Evolutionary conservation across 345 rosid species (phyloP).

Genomic region (Noccaea bulbosa): DNA sequence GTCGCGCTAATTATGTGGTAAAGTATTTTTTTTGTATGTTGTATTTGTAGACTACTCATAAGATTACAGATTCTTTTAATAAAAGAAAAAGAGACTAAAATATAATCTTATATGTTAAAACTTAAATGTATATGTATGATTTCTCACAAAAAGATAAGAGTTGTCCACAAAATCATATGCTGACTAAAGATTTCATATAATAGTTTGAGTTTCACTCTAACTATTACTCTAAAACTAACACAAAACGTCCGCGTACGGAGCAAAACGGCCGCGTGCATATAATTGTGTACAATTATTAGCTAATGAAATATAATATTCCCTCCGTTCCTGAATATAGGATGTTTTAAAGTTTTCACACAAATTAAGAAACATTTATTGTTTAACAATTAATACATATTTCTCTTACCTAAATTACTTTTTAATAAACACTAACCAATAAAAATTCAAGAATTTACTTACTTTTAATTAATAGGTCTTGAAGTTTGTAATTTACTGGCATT

Average conservation of each 20-base stretch:
- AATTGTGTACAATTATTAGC: slow-evolving; percentile 10
- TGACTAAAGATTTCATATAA: neutral
- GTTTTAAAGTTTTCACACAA: too few relatives aligned
- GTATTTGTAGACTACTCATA: neutral
- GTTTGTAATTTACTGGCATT: too few relatives aligned
- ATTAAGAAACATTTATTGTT: too few relatives aligned
- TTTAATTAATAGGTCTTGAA: too few relatives aligned
- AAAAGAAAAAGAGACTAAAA: too few relatives aligned
- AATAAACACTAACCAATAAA: too few relatives aligned
- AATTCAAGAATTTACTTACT: too few relatives aligned
- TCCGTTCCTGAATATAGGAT: too few relatives aligned
- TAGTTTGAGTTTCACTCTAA: neutral
- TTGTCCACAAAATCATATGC: neutral
- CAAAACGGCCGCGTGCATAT: slow-evolving; percentile 7
- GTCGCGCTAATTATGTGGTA: neutral
- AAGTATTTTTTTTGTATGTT: neutral
- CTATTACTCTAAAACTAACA: neutral
- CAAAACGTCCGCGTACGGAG: slow-evolving; percentile 13
- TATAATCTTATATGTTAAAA: neutral
- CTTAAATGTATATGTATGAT: neutral
- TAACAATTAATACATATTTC: too few relatives aligned
- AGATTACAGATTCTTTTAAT: too few relatives aligned
- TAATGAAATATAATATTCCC: neutral
- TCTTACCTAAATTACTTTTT: too few relatives aligned
- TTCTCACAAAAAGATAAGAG: neutral